Percentiles rank a stretch among this genome's conserved stretches.
These are phyloP conservation scores for Trametopsis cervina DNA, from an alignment of 768 basidiomycete species.

Conservation along the genomic window DNA sequence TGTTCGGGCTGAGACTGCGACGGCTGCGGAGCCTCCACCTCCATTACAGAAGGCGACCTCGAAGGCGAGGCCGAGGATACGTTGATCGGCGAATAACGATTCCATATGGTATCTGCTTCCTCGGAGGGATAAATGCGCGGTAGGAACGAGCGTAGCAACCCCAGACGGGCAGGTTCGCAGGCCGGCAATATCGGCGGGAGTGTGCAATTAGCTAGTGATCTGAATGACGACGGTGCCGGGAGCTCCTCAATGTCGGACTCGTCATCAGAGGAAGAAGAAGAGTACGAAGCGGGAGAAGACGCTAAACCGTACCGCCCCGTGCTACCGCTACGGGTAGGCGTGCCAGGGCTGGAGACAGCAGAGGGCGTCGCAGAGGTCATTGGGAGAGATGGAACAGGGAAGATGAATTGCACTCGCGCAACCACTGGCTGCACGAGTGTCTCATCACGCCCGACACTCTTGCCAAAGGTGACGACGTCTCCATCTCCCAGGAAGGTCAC, in stretches of 20 bases:
- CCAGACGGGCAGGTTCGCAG: conserved; percentile 8
- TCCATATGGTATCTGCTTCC: neutral
- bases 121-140: conserved; percentile 15
- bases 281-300: conserved; percentile 29
- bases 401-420: conserved; percentile 52
- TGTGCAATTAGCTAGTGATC: neutral
- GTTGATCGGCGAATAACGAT: conserved; percentile 5
- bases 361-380: neutral
- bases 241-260: conserved; percentile 23
- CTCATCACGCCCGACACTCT: conserved; percentile 58
- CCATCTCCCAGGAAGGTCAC: conserved; percentile 56
- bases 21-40: neutral
- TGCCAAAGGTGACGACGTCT: conserved; percentile 72
- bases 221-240: conserved; percentile 6
- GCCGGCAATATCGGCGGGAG: neutral
- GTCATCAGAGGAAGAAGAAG: conserved; percentile 38
- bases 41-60: conserved; percentile 5
- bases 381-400: conserved; percentile 9
- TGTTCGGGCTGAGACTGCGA: conserved; percentile 3
- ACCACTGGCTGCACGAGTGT: conserved; percentile 58
- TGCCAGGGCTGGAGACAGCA: conserved; percentile 9
- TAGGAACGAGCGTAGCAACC: conserved; percentile 15
- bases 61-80: conserved; percentile 7
- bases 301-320: conserved; percentile 60
- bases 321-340: conserved; percentile 11